Conservation (phyloP, 176 grass and related monocot species). For the Thalia dealbata region DNA sequence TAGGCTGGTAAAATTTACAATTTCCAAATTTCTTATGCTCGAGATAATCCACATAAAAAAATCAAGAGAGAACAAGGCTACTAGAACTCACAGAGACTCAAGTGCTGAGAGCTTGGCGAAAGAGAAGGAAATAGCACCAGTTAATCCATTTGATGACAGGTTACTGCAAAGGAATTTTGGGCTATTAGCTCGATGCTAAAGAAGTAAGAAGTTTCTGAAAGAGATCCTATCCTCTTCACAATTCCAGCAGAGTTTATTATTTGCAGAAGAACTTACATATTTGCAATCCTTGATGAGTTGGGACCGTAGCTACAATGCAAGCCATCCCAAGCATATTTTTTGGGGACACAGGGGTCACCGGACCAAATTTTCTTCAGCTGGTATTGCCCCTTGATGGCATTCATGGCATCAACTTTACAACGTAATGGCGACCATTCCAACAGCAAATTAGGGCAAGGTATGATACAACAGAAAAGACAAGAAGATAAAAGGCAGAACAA, state of each 20-base stretch:
- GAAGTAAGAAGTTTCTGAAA: neutral
- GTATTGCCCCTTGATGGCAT: constrained; percentile 36
- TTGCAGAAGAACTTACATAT: constrained; percentile 31
- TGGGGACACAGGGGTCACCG: constrained; percentile 51
- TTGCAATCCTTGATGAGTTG: constrained; percentile 32
- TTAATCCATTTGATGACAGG: constrained; percentile 34
- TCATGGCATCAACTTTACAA: constrained; percentile 49
- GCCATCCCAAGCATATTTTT: constrained; percentile 36
- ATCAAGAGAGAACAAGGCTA: neutral
- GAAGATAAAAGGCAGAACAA: too few species aligned
- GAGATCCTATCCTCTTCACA: neutral
- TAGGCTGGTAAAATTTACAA: too few species aligned
- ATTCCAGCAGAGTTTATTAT: neutral
- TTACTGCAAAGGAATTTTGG: constrained; percentile 30
- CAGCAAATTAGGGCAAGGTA: neutral
- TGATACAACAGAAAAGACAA: too few species aligned
- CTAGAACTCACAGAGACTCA: constrained; percentile 29
- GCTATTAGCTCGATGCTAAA: neutral
- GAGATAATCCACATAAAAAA: neutral
- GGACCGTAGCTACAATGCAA: constrained; percentile 44
- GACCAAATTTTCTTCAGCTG: constrained; percentile 34
- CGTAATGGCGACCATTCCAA: neutral
- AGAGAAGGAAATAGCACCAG: constrained; percentile 27
- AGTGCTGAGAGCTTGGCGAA: constrained; percentile 34
- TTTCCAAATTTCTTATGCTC: neutral